Evolutionary conservation across 2,329 filamentous ascomycete species (phyloP), one percentile per base, ranked within the genome.

Genomic region (Xylariaceae sp.): DNA sequence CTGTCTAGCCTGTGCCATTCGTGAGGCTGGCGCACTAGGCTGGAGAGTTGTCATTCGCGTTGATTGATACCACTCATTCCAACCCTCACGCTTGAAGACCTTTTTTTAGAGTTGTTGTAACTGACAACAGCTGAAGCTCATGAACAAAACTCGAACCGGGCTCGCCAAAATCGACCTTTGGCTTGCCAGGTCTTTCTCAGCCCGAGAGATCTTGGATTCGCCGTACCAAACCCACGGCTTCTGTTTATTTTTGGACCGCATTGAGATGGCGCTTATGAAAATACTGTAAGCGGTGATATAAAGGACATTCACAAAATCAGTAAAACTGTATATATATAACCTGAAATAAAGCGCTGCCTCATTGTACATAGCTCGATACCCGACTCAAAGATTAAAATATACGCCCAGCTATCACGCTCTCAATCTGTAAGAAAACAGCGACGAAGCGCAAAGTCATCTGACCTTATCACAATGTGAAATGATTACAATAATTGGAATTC

Each of bases 1-100:
- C 0, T 93, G 89, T 64, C 69, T 92, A 34, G 80, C 81, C 3
- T 93, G 89, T 68, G 87, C 86, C 39, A 81, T 93, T 41, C 78
- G 89, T 16, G 88, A 93, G 72, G 88, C 87, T 0, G 83, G 83
- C 5, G 88, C 85, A 3, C 66, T 90, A 52, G 84, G 82, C 2
- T 84, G 89, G 75, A 81, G 80, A 59, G 79, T 90, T 22, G 77
- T 90, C n/a, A 78, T 85, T 28, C 72, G 82, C 47, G 77, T 84
- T 19, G 79, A 81, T 48, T 82, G 58, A 60, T 28, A 4, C 22
- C 4, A 28, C 22, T 28, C 7, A 28, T 28, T 28, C 7, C 22
- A 28, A 7, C 22, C 22, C 22, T 28, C 4, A 28, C 7, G 22
- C 22, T 28, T 28, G 22, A 28, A 5, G 22, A 28, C 4, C 22